Conservation (phyloP, 1,284 basidiomycete species). For the Hypsizygus ulmarius region DNA sequence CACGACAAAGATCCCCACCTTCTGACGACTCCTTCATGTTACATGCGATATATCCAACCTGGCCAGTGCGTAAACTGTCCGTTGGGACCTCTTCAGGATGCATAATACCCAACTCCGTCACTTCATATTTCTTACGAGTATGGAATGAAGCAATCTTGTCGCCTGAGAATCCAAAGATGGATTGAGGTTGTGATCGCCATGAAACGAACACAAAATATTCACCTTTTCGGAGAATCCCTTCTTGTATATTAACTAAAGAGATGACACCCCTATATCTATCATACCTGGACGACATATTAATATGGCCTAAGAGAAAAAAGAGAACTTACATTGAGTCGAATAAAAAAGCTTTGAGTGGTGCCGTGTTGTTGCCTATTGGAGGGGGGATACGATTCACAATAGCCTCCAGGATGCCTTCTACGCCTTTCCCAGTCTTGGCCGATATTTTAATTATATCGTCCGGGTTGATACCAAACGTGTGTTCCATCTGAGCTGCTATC, state of each 20-base stretch:
- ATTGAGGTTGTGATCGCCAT: constrained; percentile 6
- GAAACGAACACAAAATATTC: constrained; percentile 2
- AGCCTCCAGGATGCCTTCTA: constrained; percentile 72
- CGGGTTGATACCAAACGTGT: constrained; percentile 78
- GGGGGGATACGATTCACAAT: constrained; percentile 84
- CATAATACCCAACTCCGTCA: constrained; percentile 91
- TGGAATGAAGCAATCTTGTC: constrained; percentile 88
- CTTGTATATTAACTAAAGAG: constrained; percentile 82
- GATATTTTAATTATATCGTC: constrained; percentile 76
- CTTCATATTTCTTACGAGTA: constrained; percentile 89
- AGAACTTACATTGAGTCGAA: constrained; percentile 86
- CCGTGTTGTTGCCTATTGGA: constrained; percentile 51
- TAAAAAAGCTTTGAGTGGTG: constrained; percentile 79
- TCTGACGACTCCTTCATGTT: constrained; percentile 99
- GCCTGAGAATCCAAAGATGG: constrained; percentile 60
- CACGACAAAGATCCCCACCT: constrained; percentile 47
- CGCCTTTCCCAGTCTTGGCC: constrained; percentile 90
- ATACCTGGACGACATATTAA: constrained; percentile 56
- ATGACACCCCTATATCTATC: constrained; percentile 97
- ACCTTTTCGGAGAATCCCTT: constrained; percentile 67
- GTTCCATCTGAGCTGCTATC: constrained; percentile 77
- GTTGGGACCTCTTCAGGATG: constrained; percentile 85
- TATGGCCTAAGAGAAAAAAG: constrained; percentile 2
- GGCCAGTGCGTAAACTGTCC: constrained; percentile 73
- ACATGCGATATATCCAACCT: constrained; percentile 90